Conservation (phyloP, 1,284 basidiomycete genomes). For the Prillingera fragicola region DNA sequence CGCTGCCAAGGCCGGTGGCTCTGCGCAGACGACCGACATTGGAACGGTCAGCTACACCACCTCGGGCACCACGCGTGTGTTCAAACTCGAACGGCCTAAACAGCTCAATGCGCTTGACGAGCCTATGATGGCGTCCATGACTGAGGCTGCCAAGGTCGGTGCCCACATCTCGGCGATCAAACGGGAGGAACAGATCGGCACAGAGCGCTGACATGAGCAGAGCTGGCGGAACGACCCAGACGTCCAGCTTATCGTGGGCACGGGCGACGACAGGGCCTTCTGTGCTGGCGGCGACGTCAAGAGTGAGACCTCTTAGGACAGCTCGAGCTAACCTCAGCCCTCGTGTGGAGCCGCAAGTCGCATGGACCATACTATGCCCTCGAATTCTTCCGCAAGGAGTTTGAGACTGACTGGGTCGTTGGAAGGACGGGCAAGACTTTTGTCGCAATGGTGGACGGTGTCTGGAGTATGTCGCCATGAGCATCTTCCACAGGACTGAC, state of each 20-base stretch:
- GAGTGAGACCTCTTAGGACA: background rate
- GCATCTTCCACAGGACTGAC: background rate
- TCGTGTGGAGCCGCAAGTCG: slow-evolving; percentile 2
- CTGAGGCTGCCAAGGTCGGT: slow-evolving; percentile 46
- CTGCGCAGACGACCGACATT: no score
- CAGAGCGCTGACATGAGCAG: slow-evolving; percentile 51
- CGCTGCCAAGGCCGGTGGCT: no score
- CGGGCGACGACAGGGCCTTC: slow-evolving; percentile 9
- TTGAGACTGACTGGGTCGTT: no score
- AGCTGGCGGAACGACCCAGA: slow-evolving; percentile 11
- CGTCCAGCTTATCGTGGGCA: slow-evolving; percentile 6
- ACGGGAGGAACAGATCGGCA: no score
- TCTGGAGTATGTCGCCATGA: slow-evolving; percentile 57
- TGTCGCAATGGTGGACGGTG: slow-evolving; percentile 77
- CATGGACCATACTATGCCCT: slow-evolving; percentile 37
- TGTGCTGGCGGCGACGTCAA: slow-evolving; percentile 13
- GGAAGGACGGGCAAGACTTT: slow-evolving; percentile 82
- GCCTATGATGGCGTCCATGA: slow-evolving; percentile 70
- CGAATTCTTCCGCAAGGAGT: no score
- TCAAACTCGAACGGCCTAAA: slow-evolving; percentile 59
- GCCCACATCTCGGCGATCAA: no score
- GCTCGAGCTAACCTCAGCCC: background rate
- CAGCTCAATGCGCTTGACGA: slow-evolving; percentile 82
- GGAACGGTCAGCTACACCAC: no score
- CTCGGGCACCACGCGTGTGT: slow-evolving; percentile 3